Evolutionary conservation across 345 rosid genomes (phyloP).

Genomic region (Rhizophora apiculata): DNA sequence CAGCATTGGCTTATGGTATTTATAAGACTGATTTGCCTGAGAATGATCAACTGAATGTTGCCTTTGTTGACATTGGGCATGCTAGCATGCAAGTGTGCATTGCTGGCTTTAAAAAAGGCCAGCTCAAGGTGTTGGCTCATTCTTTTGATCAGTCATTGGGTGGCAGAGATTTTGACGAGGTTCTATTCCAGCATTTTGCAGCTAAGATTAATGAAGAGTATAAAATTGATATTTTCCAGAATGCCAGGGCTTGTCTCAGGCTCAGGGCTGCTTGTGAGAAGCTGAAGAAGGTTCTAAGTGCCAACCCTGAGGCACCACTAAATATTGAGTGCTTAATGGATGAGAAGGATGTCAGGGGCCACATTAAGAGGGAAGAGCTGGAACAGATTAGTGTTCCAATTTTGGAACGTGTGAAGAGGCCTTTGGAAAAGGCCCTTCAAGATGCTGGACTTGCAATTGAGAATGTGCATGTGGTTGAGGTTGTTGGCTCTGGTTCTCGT

Average conservation of each 20-base stretch:
- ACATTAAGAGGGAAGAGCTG: constrained; percentile 87
- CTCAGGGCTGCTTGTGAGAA: constrained; percentile 87
- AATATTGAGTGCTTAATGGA: constrained; percentile 95
- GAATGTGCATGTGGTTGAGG: constrained; percentile 80
- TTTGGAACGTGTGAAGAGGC: constrained; percentile 82
- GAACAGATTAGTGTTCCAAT: constrained; percentile 75
- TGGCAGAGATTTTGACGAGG: constrained; percentile 96
- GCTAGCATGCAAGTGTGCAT: constrained; percentile 97
- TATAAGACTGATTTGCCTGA: constrained; percentile 95
- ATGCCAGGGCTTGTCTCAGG: constrained; percentile 83
- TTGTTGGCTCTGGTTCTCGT: constrained; percentile 88
- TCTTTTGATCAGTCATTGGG: constrained; percentile 78
- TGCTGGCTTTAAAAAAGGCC: constrained; percentile 88
- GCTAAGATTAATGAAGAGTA: constrained; percentile 76
- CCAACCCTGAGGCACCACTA: constrained; percentile 85
- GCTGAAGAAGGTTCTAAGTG: constrained; percentile 90
- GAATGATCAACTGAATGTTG: constrained; percentile 77
- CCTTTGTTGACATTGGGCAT: constrained; percentile 87
- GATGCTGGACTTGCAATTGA: constrained; percentile 78
- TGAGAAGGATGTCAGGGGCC: constrained; percentile 87
- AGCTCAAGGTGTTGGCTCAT: constrained; percentile 74
- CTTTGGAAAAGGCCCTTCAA: constrained; percentile 81
- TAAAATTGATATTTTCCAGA: constrained; percentile 84
- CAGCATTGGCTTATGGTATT: constrained; percentile 95
- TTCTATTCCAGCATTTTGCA: constrained; percentile 68